Evolutionary conservation across 495 filamentous ascomycete species (phyloP), one percentile per base, ranked within the genome.

Genomic region (Podospora conica): DNA sequence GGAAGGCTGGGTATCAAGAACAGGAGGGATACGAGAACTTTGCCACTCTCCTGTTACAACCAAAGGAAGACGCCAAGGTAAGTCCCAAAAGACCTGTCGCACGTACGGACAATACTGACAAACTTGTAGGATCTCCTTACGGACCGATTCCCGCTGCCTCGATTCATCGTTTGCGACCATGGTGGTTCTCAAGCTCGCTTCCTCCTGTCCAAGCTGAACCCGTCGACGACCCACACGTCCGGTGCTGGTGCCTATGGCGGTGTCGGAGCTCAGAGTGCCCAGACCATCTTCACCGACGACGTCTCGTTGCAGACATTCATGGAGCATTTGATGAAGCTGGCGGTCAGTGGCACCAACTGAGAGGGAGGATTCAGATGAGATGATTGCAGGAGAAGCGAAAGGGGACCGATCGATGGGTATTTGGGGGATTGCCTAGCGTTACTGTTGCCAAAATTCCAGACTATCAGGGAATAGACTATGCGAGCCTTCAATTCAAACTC

Each of bases 261-360:
- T 66, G 88, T 91, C 27, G 83, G 83, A 54, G 85, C 90, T 21
- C 91, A 96, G 72, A 94, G 90, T 22, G 93, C 95, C 31, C 96
- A 98, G 80, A 99, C 96, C 15, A 98, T 99, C 70, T 99, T 99
- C 79, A 99, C 96, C 2, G 96, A 99, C 72, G 96, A 99, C 78
- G 96, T 99, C 61, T 97, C 92, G 23, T 80, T 99, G 74, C 95
- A 98, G 78, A 98, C 94, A 8, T 99, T 99, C 74, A 99, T 98
- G 95, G 96, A 99, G 69, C 91, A 96, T 81, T 80, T 99, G 75
- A 99, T 99, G 96, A 99, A 99, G 92, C 67, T 86, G 71, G 84
- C 84, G 18, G 84, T 85, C 12, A 85, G 82, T 58, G 82, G 82
- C 63, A 85, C 83, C n/a, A 86, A 81, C 66, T 86, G 78, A 71